Base-by-base conservation (phyloP, 2,329 filamentous ascomycete species). In the Clonostachys byssicola region DNA sequence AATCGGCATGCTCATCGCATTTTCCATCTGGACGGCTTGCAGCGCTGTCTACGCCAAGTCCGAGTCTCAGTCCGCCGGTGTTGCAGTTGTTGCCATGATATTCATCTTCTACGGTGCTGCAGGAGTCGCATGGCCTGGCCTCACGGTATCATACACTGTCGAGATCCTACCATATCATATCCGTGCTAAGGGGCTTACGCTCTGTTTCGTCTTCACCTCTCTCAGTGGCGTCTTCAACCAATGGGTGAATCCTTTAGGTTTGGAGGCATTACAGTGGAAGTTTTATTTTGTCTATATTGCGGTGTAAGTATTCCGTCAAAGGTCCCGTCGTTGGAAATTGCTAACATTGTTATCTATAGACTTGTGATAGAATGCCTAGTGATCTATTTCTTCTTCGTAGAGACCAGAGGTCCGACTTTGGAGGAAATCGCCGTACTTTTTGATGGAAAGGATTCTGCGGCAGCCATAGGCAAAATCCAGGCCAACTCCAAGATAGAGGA, bases 351-450 rank as follows among this genome's bases (percentile, higher is more conserved):
- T 30, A 4, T 30, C 23, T 30, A 30, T 10, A 30, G 23, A 30
- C 23, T 60, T 61, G 51, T 73, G 1, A 44, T 57, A 4, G 52
- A 57, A 34, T 44, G 45, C 5, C 63, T 63, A 53, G 66, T 70
- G 56, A 65, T 74, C 47, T 74, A 70, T 54, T 69, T 56, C 46
- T 50, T 56, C 42, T 57, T 52, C 42, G 49, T 77, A 40, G 77
- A 81, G 59, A 81, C 77, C 6, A 70, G 67, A 44, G 75, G 76
- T 6, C 71, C 73, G 12, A n/a, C 23, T 30, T 9, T 30, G 23
- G 23, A 30, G 23, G 23, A 30, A 30, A 30, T 30, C 3, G 23
- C 23, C 23, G 23, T 30, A 30, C 23, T 30, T 30, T 30, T 30
- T 10, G 23, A 30, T 10, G 23, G 23, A 30, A 30, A 30, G 23